Evolutionary conservation across 2,329 filamentous ascomycete genomes (phyloP), one percentile per base, ranked within the genome.

Genomic region (Xylariaceae sp.): DNA sequence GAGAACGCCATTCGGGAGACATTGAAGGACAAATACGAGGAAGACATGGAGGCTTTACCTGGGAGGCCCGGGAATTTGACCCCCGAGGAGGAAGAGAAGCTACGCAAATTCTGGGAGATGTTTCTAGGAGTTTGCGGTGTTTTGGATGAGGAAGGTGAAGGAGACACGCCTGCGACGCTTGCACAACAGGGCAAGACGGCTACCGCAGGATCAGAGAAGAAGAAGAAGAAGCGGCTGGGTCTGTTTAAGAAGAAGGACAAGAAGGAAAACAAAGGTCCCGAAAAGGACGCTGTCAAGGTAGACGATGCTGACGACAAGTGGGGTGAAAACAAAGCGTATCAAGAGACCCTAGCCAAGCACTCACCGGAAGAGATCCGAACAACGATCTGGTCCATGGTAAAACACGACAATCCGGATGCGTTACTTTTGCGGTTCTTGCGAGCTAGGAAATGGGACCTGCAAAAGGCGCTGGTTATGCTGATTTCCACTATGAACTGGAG

Each of bases 401-500:
- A 97, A 71, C 85, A 93, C 56, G 93, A 98, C 59, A 81, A 97
- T 60, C 93, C 93, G 0, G 93, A 98, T 66, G 85, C 84, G 2
- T 71, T 94, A 15, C 68, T 91, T 13, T 68, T 95, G 43, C 81
- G 89, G 32, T 95, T 95, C 64, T 71, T 95, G 42, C 76, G 89
- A 38, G 89, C 89, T n/a, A 77, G 89, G 34, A 95, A 95, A 66
- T 98, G 93, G 93, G 89, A 98, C 59, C 82, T 95, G 15, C 85
- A 95, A 38, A 89, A 89, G 61, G 93, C 93, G 3, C 74, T 97
- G 19, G 78, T 95, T 51, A 98, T 98, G 93, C 70, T 96, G 63
- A 78, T 98, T 33, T 89, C 89, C 2, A 95, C 93, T 1, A 87
- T 97, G 78, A 85, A 88, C 62, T 98, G 93, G 93, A 81, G 93